Evolutionary conservation across 1,139 yeast genomes (phyloP).

Genomic region (Diutina catenulata): DNA sequence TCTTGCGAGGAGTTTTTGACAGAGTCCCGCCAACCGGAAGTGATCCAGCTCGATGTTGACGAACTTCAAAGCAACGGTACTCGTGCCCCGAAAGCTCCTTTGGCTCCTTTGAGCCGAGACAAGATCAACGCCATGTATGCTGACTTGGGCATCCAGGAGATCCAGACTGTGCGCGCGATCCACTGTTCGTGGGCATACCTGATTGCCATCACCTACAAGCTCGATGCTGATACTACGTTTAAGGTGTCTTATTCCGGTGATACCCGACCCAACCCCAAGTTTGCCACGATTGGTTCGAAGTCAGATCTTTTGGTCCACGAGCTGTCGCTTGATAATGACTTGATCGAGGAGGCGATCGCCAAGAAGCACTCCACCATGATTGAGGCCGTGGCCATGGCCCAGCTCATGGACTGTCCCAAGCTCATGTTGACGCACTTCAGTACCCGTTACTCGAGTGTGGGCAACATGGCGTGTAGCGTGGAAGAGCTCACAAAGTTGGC

Average conservation of each 20-base stretch:
- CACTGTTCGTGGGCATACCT: constrained; percentile 86
- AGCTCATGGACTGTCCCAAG: constrained; percentile 59
- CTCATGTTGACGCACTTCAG: constrained; percentile 84
- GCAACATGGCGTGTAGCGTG: background rate
- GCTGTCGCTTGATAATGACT: constrained; percentile 77
- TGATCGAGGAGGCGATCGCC: constrained; percentile 67
- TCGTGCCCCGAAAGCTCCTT: constrained; percentile 13
- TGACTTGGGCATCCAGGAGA: constrained; percentile 18
- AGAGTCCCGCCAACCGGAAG: constrained; percentile 14
- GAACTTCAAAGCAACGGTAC: constrained; percentile 19
- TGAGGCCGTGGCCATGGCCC: constrained; percentile 69
- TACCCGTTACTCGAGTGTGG: constrained; percentile 38
- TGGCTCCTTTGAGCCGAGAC: constrained; percentile 11
- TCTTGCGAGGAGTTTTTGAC: constrained; percentile 53
- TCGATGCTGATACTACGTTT: constrained; percentile 25
- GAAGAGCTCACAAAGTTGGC: background rate
- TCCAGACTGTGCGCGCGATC: constrained; percentile 60
- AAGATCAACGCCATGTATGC: constrained; percentile 14
- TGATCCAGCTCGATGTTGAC: constrained; percentile 17
- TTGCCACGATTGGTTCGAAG: constrained; percentile 51
- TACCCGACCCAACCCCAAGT: constrained; percentile 64
- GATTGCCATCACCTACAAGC: constrained; percentile 40
- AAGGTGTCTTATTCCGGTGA: constrained; percentile 89
- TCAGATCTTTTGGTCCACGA: constrained; percentile 84
- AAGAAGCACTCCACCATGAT: constrained; percentile 86